Evolutionary conservation across 2,329 filamentous ascomycete species (phyloP), one percentile per base, ranked within the genome.

Genomic region (Epichloe hybrida): DNA sequence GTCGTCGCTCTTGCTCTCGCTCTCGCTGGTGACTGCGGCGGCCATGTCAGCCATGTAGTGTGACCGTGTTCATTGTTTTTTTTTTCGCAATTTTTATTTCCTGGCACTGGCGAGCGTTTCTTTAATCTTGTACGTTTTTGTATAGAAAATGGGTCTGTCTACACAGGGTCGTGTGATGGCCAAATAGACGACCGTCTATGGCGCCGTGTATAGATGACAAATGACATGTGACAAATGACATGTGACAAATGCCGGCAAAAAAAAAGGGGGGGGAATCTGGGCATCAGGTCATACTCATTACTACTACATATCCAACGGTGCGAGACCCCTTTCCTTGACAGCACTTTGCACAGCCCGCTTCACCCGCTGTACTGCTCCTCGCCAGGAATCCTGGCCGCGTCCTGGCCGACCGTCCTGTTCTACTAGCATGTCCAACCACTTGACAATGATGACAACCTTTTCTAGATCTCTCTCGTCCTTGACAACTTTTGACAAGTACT

Each of bases 381-480:
- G 63, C 80, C 80, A 84, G 27, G 62, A 61, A 50, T 62, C 59
- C 52, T 65, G 69, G 5, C 68, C 74, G 46, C 52, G 58, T 15
- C 62, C 62, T 2, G 62, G 64, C 2, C 59, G 62, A 7, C 63
- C 65, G 35, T 70, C 70, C 43, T 75, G 73, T 43, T 76, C 74
- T 6, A 82, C 71, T 20, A 82, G 56, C 59, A 77, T 72, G 40
- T 71, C 70, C 46, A 84, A 57, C 87, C 88, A 95, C 56, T 74
- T 80, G 12, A 85, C 76, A 17, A 93, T 67, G 12, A 77, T 77
- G 2, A 80, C 74, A 1, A 79, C 86, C 66, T 95, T 95, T 5
- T 76, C 76, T 67, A 93, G 74, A 62, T 96, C 83, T 52, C 76
- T 73, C 65, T 97, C 93, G 52, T 91, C 83, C 1, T 69, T 54